Evolutionary conservation across 1,284 basidiomycete genomes (phyloP).

Genomic region (Schizophyllum commune): DNA sequence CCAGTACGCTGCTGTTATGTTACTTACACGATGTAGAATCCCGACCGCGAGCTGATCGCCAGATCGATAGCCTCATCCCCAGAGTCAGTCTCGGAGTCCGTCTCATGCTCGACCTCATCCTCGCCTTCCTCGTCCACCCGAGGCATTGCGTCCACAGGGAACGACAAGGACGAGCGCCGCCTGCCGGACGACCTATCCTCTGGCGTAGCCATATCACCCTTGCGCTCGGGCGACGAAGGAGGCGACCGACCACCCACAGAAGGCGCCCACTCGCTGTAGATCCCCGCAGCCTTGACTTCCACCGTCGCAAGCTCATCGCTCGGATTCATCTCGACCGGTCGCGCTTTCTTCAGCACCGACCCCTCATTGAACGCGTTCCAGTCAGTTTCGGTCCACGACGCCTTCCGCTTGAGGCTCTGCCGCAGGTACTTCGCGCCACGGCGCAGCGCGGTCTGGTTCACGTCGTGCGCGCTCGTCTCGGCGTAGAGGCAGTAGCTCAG

Average conservation of each 20-base stretch:
- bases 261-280: no score
- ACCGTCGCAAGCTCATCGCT: no score
- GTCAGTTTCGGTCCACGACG: neutral
- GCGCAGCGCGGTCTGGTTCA: neutral
- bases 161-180: neutral
- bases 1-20: no score
- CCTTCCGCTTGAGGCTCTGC: neutral
- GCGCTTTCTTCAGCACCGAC: no score
- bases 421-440: neutral
- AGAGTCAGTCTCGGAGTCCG: neutral
- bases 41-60: neutral
- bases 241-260: no score
- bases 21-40: neutral
- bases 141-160: neutral
- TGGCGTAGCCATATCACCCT: no score
- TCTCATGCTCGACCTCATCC: neutral
- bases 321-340: no score
- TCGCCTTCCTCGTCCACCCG: neutral
- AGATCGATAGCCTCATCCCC: neutral
- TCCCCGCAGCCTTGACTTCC: no score
- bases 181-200: neutral
- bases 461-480: neutral
- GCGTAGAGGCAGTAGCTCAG: neutral
- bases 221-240: no score
- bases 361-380: no score